Evolutionary conservation across 352 stramenopile genomes (phyloP).

Genomic region (Globisporangium alternatum): DNA sequence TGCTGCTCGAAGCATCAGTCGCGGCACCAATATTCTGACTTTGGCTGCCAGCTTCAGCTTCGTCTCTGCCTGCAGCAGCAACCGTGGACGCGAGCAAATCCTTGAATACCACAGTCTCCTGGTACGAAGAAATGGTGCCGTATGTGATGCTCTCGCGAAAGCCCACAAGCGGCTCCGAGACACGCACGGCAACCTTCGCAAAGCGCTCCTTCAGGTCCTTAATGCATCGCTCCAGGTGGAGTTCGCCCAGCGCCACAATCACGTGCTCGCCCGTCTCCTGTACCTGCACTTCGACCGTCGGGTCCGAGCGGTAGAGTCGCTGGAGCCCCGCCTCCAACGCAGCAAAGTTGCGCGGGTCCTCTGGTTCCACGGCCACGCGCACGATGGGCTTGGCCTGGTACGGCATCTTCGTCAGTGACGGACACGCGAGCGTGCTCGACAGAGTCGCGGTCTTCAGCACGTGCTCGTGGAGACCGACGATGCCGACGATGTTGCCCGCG

Average conservation of each 20-base stretch:
- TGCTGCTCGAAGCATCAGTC: constrained; percentile 13
- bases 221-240: constrained; percentile 91
- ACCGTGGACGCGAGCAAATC: constrained; percentile 42
- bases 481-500: constrained; percentile 88
- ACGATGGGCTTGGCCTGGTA: constrained; percentile 92
- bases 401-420: constrained; percentile 85
- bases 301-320: constrained; percentile 90
- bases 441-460: constrained; percentile 91
- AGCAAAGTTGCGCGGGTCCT: constrained; percentile 84
- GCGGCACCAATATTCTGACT: not conserved
- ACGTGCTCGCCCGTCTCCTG: constrained; percentile 90
- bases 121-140: constrained; percentile 51
- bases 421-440: constrained; percentile 70
- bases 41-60: constrained; percentile 15
- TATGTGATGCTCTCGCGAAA: constrained; percentile 87
- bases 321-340: constrained; percentile 84
- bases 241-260: constrained; percentile 87
- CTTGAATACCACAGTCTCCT: constrained; percentile 72
- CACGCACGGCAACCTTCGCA: constrained; percentile 77
- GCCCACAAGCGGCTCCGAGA: constrained; percentile 85
- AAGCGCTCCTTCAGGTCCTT: constrained; percentile 90
- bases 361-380: constrained; percentile 88
- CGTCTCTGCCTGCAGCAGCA: constrained; percentile 1
- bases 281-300: constrained; percentile 91
- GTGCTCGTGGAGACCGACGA: constrained; percentile 84